Base-by-base conservation (phyloP, 768 basidiomycete species). In the Phanerochaete carnosa region DNA sequence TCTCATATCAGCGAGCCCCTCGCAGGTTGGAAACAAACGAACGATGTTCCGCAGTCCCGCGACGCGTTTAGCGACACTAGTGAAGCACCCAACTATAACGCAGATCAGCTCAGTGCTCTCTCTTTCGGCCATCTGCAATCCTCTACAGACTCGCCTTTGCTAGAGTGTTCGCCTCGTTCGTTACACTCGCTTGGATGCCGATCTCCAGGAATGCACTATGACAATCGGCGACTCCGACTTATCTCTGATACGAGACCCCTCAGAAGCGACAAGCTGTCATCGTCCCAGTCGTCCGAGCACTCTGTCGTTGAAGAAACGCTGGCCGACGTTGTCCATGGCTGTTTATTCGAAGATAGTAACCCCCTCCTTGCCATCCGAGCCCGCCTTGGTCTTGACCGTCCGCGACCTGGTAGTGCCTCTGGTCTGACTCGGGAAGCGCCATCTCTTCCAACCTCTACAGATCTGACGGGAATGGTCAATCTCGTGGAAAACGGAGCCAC, bases 331-430 rank as follows among this genome's bases (percentile, higher is more conserved):
- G 37, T 70, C 23, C 6, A 58, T 13, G 69, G 68, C 12, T 51
- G 60, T 9, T 59, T 70, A 0, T 70, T 70, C 45, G 65, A 64
- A 26, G 60, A 57, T 11, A 58, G 65, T 8, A 64, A 70, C 35
- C 68, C 64, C 8, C 68, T 68, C 65, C 16, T 8, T 4, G 57
- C 52, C 2, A 59, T 70, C 22, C 60, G 61, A 26, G n/a, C 29
- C 2, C 61, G 25, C 16, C 49, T 57, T 26, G 47, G 47, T 19
- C 23, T 49, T 5, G 23, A 25, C 6, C 26, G 5, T 6, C 47
- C 8, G 16, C 47, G 7, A 19, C 45, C 45, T 25, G 45, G 8
- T 19, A 35, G 13, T n/a, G n/a, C n/a, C 33, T 35, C 33, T 35
- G 33, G 13, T 35, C 33, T 35, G 33, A 13, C 33, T 6, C 33